Base-by-base conservation (phyloP, 2,329 filamentous ascomycete species). In the Beauveria varroae region DNA sequence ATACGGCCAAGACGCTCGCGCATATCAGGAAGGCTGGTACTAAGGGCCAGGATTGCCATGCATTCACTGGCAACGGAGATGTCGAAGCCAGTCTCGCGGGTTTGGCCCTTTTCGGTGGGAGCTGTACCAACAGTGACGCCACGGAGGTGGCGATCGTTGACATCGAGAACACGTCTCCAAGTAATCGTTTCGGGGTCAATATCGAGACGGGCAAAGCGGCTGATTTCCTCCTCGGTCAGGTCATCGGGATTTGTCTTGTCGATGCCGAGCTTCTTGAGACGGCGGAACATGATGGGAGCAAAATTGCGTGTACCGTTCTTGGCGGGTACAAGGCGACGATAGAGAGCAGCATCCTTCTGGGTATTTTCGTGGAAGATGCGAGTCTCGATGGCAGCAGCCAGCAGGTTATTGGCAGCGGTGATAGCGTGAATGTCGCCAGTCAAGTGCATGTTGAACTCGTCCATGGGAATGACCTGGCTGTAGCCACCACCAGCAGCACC, bases 381-480 rank as follows among this genome's bases (percentile, higher is more conserved):
- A 1, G 95, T 98, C 73, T 99, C 95, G 65, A 99, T 96, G 41
- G 95, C 95, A 60, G 95, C 95, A 50, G 95, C 93, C 49, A 99
- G 84, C 62, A 99, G 81, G 77, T 99, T 99, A 83, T 98, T 99
- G 43, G 95, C 95, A 30, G 93, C 93, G 58, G 92, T 92, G 70
- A 99, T 95, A 66, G 95, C 95, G 74, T 99, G 95, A 62, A 99
- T 98, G 73, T 99, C 95, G 69, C 95, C 95, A 60, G 95, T 99
- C 70, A 99, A 79, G 75, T 99, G 95, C 71, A 99, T 80, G 77
- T 99, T 99, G 81, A 99, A 99, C 75, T 99, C 95, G 69, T 99
- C 95, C 95, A 99, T 99, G 63, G 95, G 95, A 69, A 99, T 98
- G 71, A 99, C 95, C 75, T 99, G 95, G 74, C 91, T 96, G 84